Conservation (phyloP, 805 yeast genomes). For the Pichia heedii region DNA sequence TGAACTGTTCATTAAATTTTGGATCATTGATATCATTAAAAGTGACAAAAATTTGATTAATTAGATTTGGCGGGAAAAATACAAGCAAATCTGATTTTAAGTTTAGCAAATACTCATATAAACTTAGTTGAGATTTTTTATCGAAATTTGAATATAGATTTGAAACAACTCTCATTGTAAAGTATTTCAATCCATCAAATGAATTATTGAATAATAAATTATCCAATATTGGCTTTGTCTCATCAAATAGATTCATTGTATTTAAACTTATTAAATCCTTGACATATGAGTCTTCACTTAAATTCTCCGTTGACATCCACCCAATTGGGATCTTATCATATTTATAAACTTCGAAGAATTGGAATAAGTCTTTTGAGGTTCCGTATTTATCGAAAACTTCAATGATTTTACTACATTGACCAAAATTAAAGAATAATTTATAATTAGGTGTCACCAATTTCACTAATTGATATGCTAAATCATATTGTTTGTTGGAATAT, state of each 20-base stretch:
- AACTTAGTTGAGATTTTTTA: background rate
- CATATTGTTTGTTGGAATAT: slow-evolving; percentile 12
- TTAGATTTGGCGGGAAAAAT: slow-evolving; percentile 6
- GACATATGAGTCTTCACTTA: slow-evolving; percentile 1
- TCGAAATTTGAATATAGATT: slow-evolving; percentile 4
- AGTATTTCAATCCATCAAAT: slow-evolving; percentile 5
- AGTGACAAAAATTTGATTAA: background rate
- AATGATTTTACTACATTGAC: slow-evolving; percentile 9
- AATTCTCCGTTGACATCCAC: slow-evolving; percentile 5
- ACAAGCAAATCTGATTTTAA: background rate
- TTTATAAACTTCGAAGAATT: slow-evolving; percentile 12
- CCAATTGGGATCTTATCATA: slow-evolving; percentile 8
- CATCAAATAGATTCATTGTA: background rate
- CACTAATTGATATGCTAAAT: slow-evolving; percentile 10
- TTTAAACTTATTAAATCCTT: slow-evolving; percentile 4
- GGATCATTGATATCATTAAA: background rate
- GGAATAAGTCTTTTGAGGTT: slow-evolving; percentile 10
- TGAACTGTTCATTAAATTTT: slow-evolving; percentile 1
- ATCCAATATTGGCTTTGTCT: background rate
- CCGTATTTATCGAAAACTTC: slow-evolving; percentile 20
- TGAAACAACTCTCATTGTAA: slow-evolving; percentile 3
- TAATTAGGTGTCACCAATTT: background rate
- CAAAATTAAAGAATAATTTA: slow-evolving; percentile 12
- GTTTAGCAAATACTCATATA: slow-evolving; percentile 1
- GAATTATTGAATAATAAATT: background rate